Conservation (phyloP, 352 stramenopile genomes). For the Thalassiosira hispida region DNA sequence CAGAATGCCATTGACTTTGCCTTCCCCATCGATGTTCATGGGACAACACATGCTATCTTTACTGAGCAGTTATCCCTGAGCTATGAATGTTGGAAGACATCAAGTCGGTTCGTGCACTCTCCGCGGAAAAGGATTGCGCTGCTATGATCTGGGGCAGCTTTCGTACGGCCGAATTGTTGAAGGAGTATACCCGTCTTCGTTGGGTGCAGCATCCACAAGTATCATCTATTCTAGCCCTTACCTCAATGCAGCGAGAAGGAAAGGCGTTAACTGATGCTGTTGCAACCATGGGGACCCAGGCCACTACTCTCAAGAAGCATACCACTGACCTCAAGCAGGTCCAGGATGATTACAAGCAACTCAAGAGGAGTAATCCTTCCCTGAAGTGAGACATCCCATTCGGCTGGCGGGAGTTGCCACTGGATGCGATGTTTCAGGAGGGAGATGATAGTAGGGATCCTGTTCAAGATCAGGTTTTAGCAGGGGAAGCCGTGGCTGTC, state of each 20-base stretch:
- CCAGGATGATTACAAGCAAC: constrained; percentile 1
- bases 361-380: constrained; percentile 8
- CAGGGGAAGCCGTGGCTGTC: constrained; percentile 18
- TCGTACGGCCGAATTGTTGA: not conserved
- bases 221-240: constrained; percentile 19
- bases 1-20: constrained; percentile 26
- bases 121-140: constrained; percentile 2
- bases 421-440: not conserved
- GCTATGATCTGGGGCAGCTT: constrained; percentile 32
- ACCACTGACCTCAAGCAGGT: not conserved
- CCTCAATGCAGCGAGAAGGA: constrained; percentile 33
- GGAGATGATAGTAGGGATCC: constrained; percentile 3
- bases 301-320: constrained; percentile 4
- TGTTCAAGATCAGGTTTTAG: not conserved
- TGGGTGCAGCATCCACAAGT: constrained; percentile 36
- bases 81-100: constrained; percentile 15
- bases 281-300: not conserved
- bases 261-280: constrained; percentile 4
- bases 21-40: constrained; percentile 6
- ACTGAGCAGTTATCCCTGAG: not conserved
- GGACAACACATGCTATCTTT: not conserved
- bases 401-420: not conserved
- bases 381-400: not conserved
- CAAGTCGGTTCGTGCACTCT: not conserved
- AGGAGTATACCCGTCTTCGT: constrained; percentile 14